Evolutionary conservation across 257 asterid species (phyloP).

Genomic region (Nicotiana noctiflora): DNA sequence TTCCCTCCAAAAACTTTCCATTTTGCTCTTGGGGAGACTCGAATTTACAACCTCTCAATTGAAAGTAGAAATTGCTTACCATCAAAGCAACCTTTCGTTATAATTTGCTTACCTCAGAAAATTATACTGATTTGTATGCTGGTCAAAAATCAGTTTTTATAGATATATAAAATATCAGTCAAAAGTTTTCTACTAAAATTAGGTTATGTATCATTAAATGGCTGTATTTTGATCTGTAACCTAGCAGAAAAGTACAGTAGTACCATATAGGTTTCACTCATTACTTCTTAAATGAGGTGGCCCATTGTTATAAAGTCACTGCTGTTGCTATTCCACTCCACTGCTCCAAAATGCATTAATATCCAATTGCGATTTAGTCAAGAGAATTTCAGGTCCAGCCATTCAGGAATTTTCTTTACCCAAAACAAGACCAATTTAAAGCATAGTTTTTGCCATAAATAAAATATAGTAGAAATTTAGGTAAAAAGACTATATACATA

Average conservation of each 20-base stretch:
- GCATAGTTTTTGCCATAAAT: not conserved
- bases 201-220: not conserved
- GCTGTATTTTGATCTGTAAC: not conserved
- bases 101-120: too few relatives aligned
- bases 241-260: not conserved
- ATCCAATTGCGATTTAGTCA: not conserved
- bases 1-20: too few relatives aligned
- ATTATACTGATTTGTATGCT: too few relatives aligned
- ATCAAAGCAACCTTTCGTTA: too few relatives aligned
- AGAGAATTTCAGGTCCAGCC: not conserved
- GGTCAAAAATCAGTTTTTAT: too few relatives aligned
- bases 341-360: constrained; percentile 5
- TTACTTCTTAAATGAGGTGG: constrained; percentile 4
- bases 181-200: not conserved
- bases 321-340: not conserved
- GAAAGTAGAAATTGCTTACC: too few relatives aligned
- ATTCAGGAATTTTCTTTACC: not conserved
- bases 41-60: too few relatives aligned
- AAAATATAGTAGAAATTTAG: not conserved
- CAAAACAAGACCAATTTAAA: not conserved
- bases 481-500: not conserved
- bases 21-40: too few relatives aligned
- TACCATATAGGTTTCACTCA: not conserved
- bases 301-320: constrained; percentile 13
- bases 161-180: not conserved